Evolutionary conservation across 2,329 filamentous ascomycete genomes (phyloP).

Genomic region (Monilinia fructicola): DNA sequence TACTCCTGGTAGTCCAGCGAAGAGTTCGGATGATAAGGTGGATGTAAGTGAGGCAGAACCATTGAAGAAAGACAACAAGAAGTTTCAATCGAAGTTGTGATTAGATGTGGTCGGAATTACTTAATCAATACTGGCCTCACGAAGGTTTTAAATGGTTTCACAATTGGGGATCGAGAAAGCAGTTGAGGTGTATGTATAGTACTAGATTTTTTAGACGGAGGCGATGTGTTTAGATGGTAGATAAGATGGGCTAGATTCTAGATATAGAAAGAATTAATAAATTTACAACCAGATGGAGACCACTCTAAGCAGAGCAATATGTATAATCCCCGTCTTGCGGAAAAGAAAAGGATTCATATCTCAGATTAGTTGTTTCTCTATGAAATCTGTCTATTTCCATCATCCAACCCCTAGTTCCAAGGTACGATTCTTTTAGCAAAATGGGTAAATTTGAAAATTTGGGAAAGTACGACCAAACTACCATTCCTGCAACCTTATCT

Average conservation of each 20-base stretch:
- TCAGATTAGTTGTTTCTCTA: background rate
- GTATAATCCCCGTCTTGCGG: no score
- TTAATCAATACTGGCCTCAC: no score
- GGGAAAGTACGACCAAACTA: conserved; percentile 9
- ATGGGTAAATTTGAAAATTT: background rate
- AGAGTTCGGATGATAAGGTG: conserved; percentile 38
- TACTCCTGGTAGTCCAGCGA: conserved; percentile 39
- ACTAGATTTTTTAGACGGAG: conserved; percentile 10
- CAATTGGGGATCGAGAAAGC: no score
- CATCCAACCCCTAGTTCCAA: no score
- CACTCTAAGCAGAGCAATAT: no score
- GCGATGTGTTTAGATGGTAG: conserved; percentile 10
- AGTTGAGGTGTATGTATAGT: background rate
- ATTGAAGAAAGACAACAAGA: conserved; percentile 41
- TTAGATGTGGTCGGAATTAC: background rate
- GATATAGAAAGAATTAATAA: conserved; percentile 23
- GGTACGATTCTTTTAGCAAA: no score
- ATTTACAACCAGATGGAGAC: background rate
- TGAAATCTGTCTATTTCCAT: no score
- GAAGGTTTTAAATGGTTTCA: no score
- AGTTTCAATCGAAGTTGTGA: conserved; percentile 36
- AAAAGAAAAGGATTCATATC: no score
- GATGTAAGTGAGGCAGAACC: conserved; percentile 44
- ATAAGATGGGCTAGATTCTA: conserved; percentile 17
- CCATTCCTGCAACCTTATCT: no score